These are phyloP conservation scores for Phaeosphaeria sp. DNA, from an alignment of 2,329 filamentous ascomycete species.

Conservation along the genomic window DNA sequence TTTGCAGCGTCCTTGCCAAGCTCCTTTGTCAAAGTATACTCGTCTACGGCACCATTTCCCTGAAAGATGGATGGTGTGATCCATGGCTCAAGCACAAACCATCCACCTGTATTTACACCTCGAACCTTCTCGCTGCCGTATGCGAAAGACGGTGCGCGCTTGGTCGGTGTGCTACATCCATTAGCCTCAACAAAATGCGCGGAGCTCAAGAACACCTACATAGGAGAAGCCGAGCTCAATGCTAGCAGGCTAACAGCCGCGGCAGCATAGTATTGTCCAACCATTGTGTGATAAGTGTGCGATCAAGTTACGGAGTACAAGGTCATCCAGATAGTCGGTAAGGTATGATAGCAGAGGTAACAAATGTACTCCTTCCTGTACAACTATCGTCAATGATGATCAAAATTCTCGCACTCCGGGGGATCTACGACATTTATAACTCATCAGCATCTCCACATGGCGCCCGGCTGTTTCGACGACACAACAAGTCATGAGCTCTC, in stretches of 20 bases:
- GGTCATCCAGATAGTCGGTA: conserved; percentile 13
- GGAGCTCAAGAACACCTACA: conserved; percentile 24
- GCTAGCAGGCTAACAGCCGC: conserved; percentile 40
- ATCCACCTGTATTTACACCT: conserved; percentile 70
- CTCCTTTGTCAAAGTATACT: conserved; percentile 60
- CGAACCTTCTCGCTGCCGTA: conserved; percentile 63
- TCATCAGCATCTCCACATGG: background rate
- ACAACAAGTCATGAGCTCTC: conserved; percentile 3
- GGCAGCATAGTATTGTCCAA: conserved; percentile 31
- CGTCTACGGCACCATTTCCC: conserved; percentile 61
- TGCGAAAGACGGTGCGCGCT: conserved; percentile 54
- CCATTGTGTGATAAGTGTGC: conserved; percentile 26
- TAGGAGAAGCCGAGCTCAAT: conserved; percentile 37
- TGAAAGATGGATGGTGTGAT: conserved; percentile 69
- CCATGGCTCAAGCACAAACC: conserved; percentile 70
- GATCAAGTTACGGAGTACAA: conserved; percentile 6
- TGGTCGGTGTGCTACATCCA: conserved; percentile 23
- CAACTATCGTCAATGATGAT: background rate
- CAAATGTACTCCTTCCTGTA: conserved; percentile 4
- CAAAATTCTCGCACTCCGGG: background rate
- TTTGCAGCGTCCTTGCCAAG: conserved; percentile 59
- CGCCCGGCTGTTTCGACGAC: conserved; percentile 4
- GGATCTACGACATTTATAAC: conserved; percentile 8
- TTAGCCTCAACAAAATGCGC: background rate
- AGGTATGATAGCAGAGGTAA: conserved; percentile 13